Percentiles rank a stretch among this genome's conserved stretches.
These are phyloP conservation scores for Pichia sp. DNA, from an alignment of 1,139 yeast species.

Conservation along the genomic window DNA sequence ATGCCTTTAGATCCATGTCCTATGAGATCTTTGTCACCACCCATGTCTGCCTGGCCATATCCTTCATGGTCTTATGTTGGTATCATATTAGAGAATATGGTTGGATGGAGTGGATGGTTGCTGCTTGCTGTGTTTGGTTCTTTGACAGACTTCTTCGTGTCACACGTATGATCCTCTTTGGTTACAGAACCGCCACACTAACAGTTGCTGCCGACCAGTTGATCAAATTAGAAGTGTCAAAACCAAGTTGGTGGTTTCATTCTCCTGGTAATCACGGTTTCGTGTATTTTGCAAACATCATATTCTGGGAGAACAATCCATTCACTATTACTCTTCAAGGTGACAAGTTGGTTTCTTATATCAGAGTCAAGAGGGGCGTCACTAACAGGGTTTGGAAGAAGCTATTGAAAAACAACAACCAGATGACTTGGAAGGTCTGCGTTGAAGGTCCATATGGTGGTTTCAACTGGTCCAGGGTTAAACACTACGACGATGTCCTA, in stretches of 20 bases:
- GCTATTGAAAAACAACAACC: constrained; percentile 20
- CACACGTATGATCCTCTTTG: constrained; percentile 37
- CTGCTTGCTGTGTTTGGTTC: constrained; percentile 38
- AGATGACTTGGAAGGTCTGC: constrained; percentile 33
- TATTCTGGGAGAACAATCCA: constrained; percentile 39
- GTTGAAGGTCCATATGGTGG: constrained; percentile 69
- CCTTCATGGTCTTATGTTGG: constrained; percentile 40
- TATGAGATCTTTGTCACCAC: constrained; percentile 43
- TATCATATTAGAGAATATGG: constrained; percentile 40
- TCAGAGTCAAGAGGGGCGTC: constrained; percentile 37
- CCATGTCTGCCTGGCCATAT: constrained; percentile 38
- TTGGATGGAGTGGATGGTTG: constrained; percentile 45
- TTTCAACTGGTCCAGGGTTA: constrained; percentile 23
- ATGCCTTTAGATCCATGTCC: constrained; percentile 43
- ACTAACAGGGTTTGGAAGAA: constrained; percentile 25
- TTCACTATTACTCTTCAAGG: constrained; percentile 34
- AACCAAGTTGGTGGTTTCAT: constrained; percentile 39
- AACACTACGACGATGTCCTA: constrained; percentile 50
- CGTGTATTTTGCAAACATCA: constrained; percentile 29
- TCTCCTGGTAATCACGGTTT: constrained; percentile 46
- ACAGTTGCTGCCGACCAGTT: constrained; percentile 34
- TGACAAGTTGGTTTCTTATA: constrained; percentile 29
- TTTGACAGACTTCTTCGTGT: constrained; percentile 40
- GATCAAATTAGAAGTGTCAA: constrained; percentile 40
- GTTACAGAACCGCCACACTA: constrained; percentile 32